Evolutionary conservation across 164 flowering plant species (phyloP), one percentile per base, ranked within the genome.

Genomic region (Annona squamosa): DNA sequence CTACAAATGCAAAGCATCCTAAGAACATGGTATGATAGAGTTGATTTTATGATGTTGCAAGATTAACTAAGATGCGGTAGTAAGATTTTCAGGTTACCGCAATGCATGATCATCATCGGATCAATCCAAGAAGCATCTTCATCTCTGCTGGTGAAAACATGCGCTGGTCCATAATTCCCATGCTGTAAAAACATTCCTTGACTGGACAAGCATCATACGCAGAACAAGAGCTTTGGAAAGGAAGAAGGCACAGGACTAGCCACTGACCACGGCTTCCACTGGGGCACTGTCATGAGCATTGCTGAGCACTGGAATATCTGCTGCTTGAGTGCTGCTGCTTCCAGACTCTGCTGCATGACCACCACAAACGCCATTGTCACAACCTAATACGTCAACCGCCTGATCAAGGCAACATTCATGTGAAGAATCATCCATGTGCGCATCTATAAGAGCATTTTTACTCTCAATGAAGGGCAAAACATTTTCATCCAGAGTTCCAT

Each of bases 291-390:
- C 59, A 52, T 16, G 2, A 52, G 59, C 9, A 52, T 52, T 52
- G 9, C 59, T 52, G 17, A 66, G 4, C 6, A 46, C 10, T 43
- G 4, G 47, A 13, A 71, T 69, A 63, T 78, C 69, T 70, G 56
- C 63, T 26, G 37, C 37, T 26, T 26, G 37, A 73, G 67, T 56
- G 74, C 72, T 41, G 37, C 74, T 44, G 71, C 37, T 45, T 63
- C 45, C 63, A 41, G 47, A 17, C 62, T 46, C 69, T 5, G 57
- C 56, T 61, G 19, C 52, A 75, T 61, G 72, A 75, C 52, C 73
- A 63, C 64, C 66, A 18, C 52, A 68, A 68, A 46, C 56, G 17
- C 70, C 70, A 5, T 46, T 19, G 45, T 68, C 70, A 68, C 65
- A 17, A 19, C 19, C 65, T 63, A 17, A 19, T 16, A 63, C 26